These are phyloP conservation scores for Balansia obtecta DNA, from an alignment of 2,329 filamentous ascomycete genomes.

Conservation along the genomic window DNA sequence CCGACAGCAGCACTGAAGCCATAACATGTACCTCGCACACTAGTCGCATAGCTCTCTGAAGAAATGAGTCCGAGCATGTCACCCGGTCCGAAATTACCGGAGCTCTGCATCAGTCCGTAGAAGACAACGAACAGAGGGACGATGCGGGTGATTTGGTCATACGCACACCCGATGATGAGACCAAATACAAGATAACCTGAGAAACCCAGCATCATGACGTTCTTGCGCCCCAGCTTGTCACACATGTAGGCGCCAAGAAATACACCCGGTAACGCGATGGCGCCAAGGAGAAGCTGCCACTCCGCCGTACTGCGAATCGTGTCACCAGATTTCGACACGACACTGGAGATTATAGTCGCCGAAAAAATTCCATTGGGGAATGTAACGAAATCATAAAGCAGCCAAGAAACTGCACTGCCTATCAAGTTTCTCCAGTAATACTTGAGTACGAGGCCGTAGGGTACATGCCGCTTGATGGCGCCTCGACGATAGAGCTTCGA, in stretches of 20 bases:
- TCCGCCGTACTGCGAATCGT: conserved; percentile 30
- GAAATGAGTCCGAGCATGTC: conserved; percentile 37
- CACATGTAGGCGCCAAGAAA: conserved; percentile 35
- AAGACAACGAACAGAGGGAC: conserved; percentile 22
- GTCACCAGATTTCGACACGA: conserved; percentile 19
- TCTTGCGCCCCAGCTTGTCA: conserved; percentile 34
- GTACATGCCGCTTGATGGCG: conserved; percentile 38
- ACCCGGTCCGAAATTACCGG: conserved; percentile 36
- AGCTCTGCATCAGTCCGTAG: conserved; percentile 38
- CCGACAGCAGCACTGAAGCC: conserved; percentile 38
- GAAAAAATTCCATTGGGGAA: conserved; percentile 36
- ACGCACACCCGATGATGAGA: conserved; percentile 36
- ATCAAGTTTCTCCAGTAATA: conserved; percentile 43
- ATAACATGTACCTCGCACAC: conserved; percentile 37
- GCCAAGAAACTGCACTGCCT: conserved; percentile 43
- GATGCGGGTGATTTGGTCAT: conserved; percentile 33
- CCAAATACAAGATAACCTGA: conserved; percentile 37
- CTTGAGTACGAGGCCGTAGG: conserved; percentile 34
- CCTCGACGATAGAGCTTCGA: conserved; percentile 37
- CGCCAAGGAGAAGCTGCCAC: conserved; percentile 34
- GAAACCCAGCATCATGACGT: conserved; percentile 38
- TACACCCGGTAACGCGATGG: conserved; percentile 34
- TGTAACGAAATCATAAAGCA: conserved; percentile 37
- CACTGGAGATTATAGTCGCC: conserved; percentile 28
- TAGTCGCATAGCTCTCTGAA: conserved; percentile 38